phyloP scores from a whole-genome alignment of 805 yeast species.

The Nakazawaea anatomiae region DNA sequence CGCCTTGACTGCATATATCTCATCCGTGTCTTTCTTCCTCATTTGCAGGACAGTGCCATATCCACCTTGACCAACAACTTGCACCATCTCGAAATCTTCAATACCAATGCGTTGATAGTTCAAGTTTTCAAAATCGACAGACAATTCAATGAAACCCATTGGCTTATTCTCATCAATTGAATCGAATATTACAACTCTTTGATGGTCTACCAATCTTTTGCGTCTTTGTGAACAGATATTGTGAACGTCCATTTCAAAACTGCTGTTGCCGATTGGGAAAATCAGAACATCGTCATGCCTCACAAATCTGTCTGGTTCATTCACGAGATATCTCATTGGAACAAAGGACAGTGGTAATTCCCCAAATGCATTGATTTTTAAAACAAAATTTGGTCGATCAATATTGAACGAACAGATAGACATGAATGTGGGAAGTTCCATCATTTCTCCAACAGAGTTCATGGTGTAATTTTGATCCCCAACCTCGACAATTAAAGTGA shows the following conservation, averaged over 20 bases:
- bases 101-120: background rate
- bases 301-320: too few relatives aligned
- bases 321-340: background rate
- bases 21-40: slow-evolving; percentile 87
- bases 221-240: background rate
- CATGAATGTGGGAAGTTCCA: background rate
- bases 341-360: background rate
- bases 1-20: slow-evolving; percentile 90
- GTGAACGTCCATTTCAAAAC: too few relatives aligned
- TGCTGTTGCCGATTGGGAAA: too few relatives aligned
- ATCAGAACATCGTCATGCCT: too few relatives aligned
- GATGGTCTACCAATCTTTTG: background rate
- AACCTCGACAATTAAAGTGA: background rate
- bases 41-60: slow-evolving; percentile 99
- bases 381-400: background rate
- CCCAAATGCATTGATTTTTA: background rate
- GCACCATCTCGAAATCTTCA: slow-evolving; percentile 28
- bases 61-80: slow-evolving; percentile 96
- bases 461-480: background rate
- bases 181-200: background rate
- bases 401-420: background rate
- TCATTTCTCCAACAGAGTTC: background rate
- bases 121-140: background rate
- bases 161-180: background rate
- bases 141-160: background rate